Evolutionary conservation across 73 alveolate species (phyloP).

Genomic region (Stentor coeruleus): DNA sequence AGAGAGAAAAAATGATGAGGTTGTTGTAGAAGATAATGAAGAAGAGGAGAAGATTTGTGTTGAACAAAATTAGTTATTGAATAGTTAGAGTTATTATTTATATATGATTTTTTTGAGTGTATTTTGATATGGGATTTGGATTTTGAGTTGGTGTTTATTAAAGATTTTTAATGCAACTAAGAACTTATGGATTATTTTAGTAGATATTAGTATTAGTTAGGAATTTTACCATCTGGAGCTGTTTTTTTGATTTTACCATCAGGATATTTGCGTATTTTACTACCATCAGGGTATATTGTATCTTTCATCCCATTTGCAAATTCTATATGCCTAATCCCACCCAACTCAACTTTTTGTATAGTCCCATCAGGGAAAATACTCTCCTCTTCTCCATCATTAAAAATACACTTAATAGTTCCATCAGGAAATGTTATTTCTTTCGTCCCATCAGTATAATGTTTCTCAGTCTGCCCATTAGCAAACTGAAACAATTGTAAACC

Average conservation of each 20-base stretch:
- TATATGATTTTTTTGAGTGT: too few species aligned
- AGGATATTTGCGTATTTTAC: constrained; percentile 71
- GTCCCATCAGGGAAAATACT: constrained; percentile 72
- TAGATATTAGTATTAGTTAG: too few species aligned
- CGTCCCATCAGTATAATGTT: constrained; percentile 93
- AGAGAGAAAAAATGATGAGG: too few species aligned
- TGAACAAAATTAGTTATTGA: too few species aligned
- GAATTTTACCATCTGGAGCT: constrained; percentile 70
- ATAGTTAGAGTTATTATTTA: too few species aligned
- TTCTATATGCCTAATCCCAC: constrained; percentile 52
- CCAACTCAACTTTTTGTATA: constrained; percentile 47
- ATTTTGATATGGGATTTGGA: too few species aligned
- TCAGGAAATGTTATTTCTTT: constrained; percentile 90
- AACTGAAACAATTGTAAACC: constrained; percentile 66
- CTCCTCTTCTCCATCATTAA: constrained; percentile 86
- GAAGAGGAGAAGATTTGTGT: too few species aligned
- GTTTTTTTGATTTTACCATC: constrained; percentile 78
- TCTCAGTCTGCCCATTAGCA: constrained; percentile 89
- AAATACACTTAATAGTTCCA: constrained; percentile 81
- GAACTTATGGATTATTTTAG: too few species aligned
- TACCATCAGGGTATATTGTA: constrained; percentile 80
- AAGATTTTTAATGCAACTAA: too few species aligned
- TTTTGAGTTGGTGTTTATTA: too few species aligned
- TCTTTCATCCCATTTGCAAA: constrained; percentile 56
- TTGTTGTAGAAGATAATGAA: too few species aligned